Conservation (phyloP, 768 basidiomycete genomes). For the Hygrophorus pudorinus region DNA sequence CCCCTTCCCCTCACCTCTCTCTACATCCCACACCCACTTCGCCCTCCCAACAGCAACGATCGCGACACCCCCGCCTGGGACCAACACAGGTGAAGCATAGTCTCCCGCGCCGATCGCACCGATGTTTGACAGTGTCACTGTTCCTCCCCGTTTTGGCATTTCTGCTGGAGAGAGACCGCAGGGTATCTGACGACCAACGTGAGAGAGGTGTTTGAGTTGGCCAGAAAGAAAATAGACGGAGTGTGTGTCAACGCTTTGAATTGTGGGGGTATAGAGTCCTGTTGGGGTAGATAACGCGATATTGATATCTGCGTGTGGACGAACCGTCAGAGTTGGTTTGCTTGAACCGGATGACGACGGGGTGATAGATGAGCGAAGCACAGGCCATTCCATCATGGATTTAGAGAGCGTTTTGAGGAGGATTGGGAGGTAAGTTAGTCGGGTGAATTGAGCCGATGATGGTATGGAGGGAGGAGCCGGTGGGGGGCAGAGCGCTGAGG, state of each 20-base stretch:
- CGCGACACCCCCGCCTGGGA: slow-evolving; percentile 76
- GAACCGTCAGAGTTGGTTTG: slow-evolving; percentile 64
- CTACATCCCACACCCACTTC: slow-evolving; percentile 69
- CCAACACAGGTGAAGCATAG: slow-evolving; percentile 62
- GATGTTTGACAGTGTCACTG: slow-evolving; percentile 74
- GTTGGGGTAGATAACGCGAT: slow-evolving; percentile 74
- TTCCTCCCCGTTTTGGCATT: slow-evolving; percentile 69
- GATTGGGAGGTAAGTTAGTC: slow-evolving; percentile 74
- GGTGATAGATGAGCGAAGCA: slow-evolving; percentile 71
- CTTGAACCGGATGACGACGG: slow-evolving; percentile 18
- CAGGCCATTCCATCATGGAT: slow-evolving; percentile 77
- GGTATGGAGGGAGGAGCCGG: slow-evolving; percentile 36
- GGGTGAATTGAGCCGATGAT: slow-evolving; percentile 44
- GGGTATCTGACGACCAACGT: slow-evolving; percentile 60
- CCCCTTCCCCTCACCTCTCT: slow-evolving; percentile 30
- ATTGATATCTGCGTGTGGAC: slow-evolving; percentile 64
- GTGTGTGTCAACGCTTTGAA: slow-evolving; percentile 41
- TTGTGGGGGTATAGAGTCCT: slow-evolving; percentile 75
- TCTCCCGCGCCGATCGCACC: slow-evolving; percentile 72
- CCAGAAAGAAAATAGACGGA: slow-evolving; percentile 56
- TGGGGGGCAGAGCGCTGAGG: slow-evolving; percentile 27
- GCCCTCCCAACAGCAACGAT: slow-evolving; percentile 77
- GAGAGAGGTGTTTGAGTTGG: slow-evolving; percentile 46
- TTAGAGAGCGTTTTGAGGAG: slow-evolving; percentile 74
- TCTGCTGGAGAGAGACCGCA: slow-evolving; percentile 53